Conservation (phyloP, 352 stramenopile species). For the Pythium diclinum region DNA sequence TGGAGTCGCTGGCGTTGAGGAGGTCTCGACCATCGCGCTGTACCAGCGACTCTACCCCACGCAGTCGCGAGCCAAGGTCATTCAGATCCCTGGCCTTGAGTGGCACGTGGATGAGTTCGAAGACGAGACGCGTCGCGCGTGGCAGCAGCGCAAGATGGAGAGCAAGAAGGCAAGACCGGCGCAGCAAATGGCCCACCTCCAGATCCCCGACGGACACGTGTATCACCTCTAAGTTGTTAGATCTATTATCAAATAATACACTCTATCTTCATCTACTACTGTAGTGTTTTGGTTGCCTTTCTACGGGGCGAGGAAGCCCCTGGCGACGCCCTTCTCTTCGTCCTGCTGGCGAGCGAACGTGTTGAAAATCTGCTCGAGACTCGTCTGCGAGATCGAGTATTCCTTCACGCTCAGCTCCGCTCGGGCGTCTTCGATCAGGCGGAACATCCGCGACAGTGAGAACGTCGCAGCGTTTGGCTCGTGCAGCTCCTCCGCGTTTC, state of each 20-base stretch:
- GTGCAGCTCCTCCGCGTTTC: background rate
- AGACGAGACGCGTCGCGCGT: constrained; percentile 70
- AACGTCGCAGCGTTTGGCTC: constrained; percentile 11
- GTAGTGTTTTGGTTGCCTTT: background rate
- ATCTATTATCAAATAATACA: background rate
- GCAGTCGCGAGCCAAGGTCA: constrained; percentile 73
- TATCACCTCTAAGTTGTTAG: constrained; percentile 29
- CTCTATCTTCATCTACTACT: too few relatives aligned
- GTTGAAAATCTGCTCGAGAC: constrained; percentile 89
- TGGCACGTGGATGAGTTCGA: constrained; percentile 80
- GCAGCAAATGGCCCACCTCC: constrained; percentile 67
- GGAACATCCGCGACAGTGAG: constrained; percentile 45
- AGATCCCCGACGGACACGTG: constrained; percentile 35
- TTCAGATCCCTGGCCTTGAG: constrained; percentile 67
- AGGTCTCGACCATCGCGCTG: constrained; percentile 90
- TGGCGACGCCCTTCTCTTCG: constrained; percentile 28
- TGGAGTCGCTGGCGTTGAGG: constrained; percentile 86
- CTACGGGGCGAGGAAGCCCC: constrained; percentile 3
- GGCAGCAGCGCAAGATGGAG: constrained; percentile 95
- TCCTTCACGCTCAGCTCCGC: constrained; percentile 45
- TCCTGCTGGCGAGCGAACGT: constrained; percentile 53
- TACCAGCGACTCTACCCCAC: constrained; percentile 84
- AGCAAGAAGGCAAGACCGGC: constrained; percentile 89
- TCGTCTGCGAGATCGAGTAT: constrained; percentile 81
- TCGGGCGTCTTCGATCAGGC: constrained; percentile 46